These are phyloP conservation scores for Spencermartinsiella ligniputridi DNA, from an alignment of 1,139 yeast species.

Conservation along the genomic window DNA sequence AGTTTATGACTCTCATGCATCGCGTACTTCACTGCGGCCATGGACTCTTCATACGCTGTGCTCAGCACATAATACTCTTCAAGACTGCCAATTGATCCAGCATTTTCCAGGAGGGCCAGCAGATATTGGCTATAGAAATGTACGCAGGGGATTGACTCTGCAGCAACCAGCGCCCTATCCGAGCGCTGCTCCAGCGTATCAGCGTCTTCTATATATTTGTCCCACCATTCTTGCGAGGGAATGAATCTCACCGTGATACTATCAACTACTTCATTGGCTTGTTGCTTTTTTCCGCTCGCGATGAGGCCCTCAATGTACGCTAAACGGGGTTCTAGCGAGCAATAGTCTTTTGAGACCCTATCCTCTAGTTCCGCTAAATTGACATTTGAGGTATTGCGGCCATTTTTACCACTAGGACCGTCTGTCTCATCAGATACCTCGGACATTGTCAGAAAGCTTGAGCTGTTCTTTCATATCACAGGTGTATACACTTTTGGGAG, in stretches of 20 bases:
- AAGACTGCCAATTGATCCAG: conserved; percentile 11
- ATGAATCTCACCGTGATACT: neutral
- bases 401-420: too few species aligned
- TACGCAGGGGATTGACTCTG: conserved; percentile 1
- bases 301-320: neutral
- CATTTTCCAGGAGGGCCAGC: conserved; percentile 10
- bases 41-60: neutral
- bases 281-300: neutral
- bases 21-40: conserved; percentile 32
- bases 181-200: conserved; percentile 17
- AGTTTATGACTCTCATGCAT: conserved; percentile 36
- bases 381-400: too few species aligned
- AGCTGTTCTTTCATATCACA: too few species aligned
- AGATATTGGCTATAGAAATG: conserved; percentile 8
- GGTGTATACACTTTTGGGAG: too few species aligned
- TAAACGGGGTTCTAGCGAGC: neutral
- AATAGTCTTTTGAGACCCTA: neutral
- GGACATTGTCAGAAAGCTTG: too few species aligned
- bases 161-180: conserved; percentile 18
- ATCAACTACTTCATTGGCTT: neutral
- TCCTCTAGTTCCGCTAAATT: neutral
- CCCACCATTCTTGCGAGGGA: conserved; percentile 23
- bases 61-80: conserved; percentile 5
- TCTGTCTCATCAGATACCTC: too few species aligned
- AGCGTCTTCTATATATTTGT: conserved; percentile 26